A percentile compares a stretch with the other conserved stretches of the same genome.
These are phyloP conservation scores for Coemansia interrupta DNA, from an alignment of 192 early-diverging fungal genomes.

Conservation along the genomic window DNA sequence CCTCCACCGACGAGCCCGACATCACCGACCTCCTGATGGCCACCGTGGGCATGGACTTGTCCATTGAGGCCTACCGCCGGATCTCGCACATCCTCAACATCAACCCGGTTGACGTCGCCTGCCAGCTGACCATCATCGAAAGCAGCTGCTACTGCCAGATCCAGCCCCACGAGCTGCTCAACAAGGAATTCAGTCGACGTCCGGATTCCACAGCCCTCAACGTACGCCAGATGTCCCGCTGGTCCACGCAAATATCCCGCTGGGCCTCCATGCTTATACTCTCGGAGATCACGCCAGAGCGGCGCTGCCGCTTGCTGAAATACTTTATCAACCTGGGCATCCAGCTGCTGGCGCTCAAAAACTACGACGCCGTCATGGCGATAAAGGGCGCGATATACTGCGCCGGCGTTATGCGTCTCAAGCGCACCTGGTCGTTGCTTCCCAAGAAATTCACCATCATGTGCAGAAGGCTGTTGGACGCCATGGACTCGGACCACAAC, in stretches of 20 bases:
- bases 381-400: constrained; percentile 74
- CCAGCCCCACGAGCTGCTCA: constrained; percentile 68
- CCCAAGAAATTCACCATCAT: constrained; percentile 68
- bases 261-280: constrained; percentile 79
- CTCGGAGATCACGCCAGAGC: constrained; percentile 64
- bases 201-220: constrained; percentile 56
- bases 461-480: constrained; percentile 56
- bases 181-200: constrained; percentile 61
- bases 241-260: constrained; percentile 69
- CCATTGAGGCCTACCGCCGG: constrained; percentile 59
- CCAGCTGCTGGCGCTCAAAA: constrained; percentile 56
- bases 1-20: constrained; percentile 27
- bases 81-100: constrained; percentile 64
- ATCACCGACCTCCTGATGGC: constrained; percentile 51
- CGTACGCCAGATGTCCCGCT: constrained; percentile 67
- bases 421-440: constrained; percentile 61
- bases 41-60: constrained; percentile 47
- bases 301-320: constrained; percentile 63
- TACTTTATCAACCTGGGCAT: constrained; percentile 78
- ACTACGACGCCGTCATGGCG: constrained; percentile 74
- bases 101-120: constrained; percentile 73
- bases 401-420: constrained; percentile 67
- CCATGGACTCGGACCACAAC: constrained; percentile 63
- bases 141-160: constrained; percentile 63
- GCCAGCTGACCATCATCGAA: constrained; percentile 83